Evolutionary conservation across 495 filamentous ascomycete genomes (phyloP).

Genomic region (Aspergillus nidulans): DNA sequence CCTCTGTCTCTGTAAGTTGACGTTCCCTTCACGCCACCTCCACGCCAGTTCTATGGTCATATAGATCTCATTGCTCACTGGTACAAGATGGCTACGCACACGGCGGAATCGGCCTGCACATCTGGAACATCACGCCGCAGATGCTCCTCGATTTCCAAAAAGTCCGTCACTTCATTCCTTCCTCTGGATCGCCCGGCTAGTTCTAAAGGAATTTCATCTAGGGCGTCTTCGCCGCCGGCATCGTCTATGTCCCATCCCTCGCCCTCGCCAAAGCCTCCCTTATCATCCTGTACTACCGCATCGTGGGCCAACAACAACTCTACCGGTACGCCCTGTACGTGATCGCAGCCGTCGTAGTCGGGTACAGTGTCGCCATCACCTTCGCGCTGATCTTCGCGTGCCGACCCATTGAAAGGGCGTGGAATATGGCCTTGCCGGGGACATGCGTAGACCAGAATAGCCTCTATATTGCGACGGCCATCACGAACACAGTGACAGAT

Average conservation of each 20-base stretch:
- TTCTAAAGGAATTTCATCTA: background rate
- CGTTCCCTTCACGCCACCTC: background rate
- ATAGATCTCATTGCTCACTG: too few relatives aligned
- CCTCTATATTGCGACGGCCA: slow-evolving; percentile 32
- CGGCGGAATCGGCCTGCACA: slow-evolving; percentile 7
- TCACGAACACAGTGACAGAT: slow-evolving; percentile 36
- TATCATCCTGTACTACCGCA: slow-evolving; percentile 28
- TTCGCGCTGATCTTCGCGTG: slow-evolving; percentile 37
- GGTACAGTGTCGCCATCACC: slow-evolving; percentile 26
- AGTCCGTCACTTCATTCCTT: background rate
- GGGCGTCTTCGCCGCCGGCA: slow-evolving; percentile 21
- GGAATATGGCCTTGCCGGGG: slow-evolving; percentile 21
- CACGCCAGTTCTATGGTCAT: background rate
- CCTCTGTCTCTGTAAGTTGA: slow-evolving; percentile 18
- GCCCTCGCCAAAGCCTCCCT: slow-evolving; percentile 30
- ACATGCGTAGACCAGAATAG: slow-evolving; percentile 25
- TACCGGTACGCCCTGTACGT: slow-evolving; percentile 17
- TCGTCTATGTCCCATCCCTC: slow-evolving; percentile 32
- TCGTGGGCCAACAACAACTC: slow-evolving; percentile 19
- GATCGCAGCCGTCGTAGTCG: slow-evolving; percentile 20
- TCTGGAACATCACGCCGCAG: slow-evolving; percentile 2
- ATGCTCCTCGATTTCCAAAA: slow-evolving; percentile 1
- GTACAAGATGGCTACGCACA: slow-evolving; percentile 14
- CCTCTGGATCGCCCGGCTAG: background rate
- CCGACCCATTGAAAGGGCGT: slow-evolving; percentile 29